These are phyloP conservation scores for Knoxia roxburghii DNA, from an alignment of 257 asterid genomes.

Conservation along the genomic window DNA sequence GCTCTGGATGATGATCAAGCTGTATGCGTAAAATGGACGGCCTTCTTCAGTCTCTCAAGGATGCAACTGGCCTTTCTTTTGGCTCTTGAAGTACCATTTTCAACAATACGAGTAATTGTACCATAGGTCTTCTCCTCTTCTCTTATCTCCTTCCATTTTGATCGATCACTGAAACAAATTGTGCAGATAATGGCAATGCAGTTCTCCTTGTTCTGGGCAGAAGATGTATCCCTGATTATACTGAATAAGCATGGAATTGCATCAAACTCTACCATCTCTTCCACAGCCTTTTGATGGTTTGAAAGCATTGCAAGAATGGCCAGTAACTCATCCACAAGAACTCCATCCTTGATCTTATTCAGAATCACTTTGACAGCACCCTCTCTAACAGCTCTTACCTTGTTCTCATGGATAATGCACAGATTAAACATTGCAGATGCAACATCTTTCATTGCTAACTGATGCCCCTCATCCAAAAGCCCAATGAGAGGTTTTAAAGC, in stretches of 20 bases:
- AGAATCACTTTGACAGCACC: conserved; percentile 64
- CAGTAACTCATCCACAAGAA: conserved; percentile 61
- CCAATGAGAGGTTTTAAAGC: conserved; percentile 62
- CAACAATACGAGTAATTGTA: conserved; percentile 59
- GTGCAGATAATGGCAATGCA: conserved; percentile 54
- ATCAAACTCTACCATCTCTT: conserved; percentile 61
- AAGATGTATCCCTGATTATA: conserved; percentile 51
- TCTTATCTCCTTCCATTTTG: conserved; percentile 64
- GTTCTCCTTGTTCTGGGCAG: conserved; percentile 63
- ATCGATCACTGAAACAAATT: conserved; percentile 54
- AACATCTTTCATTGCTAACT: conserved; percentile 61
- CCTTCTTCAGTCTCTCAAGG: conserved; percentile 61
- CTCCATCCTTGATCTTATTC: conserved; percentile 41
- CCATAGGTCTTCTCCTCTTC: conserved; percentile 55
- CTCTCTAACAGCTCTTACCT: conserved; percentile 63
- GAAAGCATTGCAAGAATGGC: conserved; percentile 85
- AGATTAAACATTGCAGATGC: conserved; percentile 79
- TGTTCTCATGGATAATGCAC: conserved; percentile 72
- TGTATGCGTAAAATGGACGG: conserved; percentile 49
- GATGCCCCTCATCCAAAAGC: conserved; percentile 67
- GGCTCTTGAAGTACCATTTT: conserved; percentile 76
- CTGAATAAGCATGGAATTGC: conserved; percentile 66
- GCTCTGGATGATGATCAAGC: conserved; percentile 63
- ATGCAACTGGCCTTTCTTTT: conserved; percentile 76
- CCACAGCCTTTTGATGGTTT: conserved; percentile 52